Evolutionary conservation across 2,329 filamentous ascomycete species (phyloP).

Genomic region (Ascochyta clinopodiicola): DNA sequence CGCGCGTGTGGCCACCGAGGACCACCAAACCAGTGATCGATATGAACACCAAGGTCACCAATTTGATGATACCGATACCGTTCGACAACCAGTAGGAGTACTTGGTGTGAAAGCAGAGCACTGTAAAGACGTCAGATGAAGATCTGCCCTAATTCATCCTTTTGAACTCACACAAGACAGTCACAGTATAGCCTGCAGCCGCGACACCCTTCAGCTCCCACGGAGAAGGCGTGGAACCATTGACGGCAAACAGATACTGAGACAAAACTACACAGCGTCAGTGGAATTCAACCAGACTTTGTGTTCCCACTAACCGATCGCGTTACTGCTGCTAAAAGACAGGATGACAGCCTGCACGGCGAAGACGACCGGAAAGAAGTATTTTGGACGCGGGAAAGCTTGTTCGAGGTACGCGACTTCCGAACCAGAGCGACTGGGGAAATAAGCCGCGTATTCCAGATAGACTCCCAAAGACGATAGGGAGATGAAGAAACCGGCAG

Average conservation of each 20-base stretch:
- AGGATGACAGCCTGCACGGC: constrained; percentile 69
- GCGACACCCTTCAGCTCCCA: constrained; percentile 74
- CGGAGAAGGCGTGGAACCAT: constrained; percentile 56
- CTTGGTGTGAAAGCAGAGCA: constrained; percentile 62
- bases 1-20: constrained; percentile 61
- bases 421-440: constrained; percentile 69
- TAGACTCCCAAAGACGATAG: constrained; percentile 64
- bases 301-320: constrained; percentile 54
- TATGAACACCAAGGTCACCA: constrained; percentile 64
- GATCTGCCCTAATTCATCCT: background rate
- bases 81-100: constrained; percentile 65
- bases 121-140: constrained; percentile 23
- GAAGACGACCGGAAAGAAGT: constrained; percentile 69
- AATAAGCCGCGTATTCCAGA: constrained; percentile 69
- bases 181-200: constrained; percentile 67
- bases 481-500: constrained; percentile 67
- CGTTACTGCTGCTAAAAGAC: constrained; percentile 71
- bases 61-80: constrained; percentile 63
- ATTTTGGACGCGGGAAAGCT: constrained; percentile 68
- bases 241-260: constrained; percentile 67
- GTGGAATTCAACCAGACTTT: background rate
- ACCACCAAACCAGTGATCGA: constrained; percentile 64
- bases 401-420: constrained; percentile 75
- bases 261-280: constrained; percentile 58
- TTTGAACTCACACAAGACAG: constrained; percentile 58